Evolutionary conservation across 140 eudicot genomes (phyloP), one percentile per base, ranked within the genome.

Genomic region (Anethum foeniculum): DNA sequence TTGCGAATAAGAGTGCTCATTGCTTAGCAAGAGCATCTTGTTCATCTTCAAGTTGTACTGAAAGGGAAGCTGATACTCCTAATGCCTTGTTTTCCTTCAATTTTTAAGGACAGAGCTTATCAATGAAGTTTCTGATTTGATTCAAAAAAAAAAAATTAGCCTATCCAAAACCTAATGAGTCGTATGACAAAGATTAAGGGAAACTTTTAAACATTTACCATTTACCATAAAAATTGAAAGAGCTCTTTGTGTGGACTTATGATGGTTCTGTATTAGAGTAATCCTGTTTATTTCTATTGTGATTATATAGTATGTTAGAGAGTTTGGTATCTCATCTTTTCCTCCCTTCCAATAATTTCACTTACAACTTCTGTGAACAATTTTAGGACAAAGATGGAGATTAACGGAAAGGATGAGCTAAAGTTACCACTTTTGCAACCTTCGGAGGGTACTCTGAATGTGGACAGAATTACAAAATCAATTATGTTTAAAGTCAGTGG

Each of bases 371-470:
- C 21, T 4, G 38, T 67, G 41, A 30, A 65, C 39, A 68, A 7
- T 46, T 67, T 46, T 38, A 30, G 74, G 69, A 46, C 27, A 47
- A 49, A 46, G 7, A 88, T 92, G 99, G 97, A 87, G 62, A 85
- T 78, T 71, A 92, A 92, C 32, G 95, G 98, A 81, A 90, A 86
- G 77, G 88, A 84, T 65, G 97, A 90, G 81, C 78, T 92, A 77
- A 89, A 85, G 82, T 72, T 80, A 51, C 97, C 99, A 10, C 93
- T 94, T 76, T 81, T 94, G 86, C 80, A 86, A 81, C 86, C 87
- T 41, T 81, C 85, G 75, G 87, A 90, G 69, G 89, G 82, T 58
- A 87, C 85, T 83, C 83, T 84, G 79, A 58, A 49, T 38, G 85
- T 75, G 19, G 83, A 85, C 41, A 86, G 80, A 82, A 87, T 69